Conservation (phyloP, 306 rosid genomes). For the Trifolium fragiferum region DNA sequence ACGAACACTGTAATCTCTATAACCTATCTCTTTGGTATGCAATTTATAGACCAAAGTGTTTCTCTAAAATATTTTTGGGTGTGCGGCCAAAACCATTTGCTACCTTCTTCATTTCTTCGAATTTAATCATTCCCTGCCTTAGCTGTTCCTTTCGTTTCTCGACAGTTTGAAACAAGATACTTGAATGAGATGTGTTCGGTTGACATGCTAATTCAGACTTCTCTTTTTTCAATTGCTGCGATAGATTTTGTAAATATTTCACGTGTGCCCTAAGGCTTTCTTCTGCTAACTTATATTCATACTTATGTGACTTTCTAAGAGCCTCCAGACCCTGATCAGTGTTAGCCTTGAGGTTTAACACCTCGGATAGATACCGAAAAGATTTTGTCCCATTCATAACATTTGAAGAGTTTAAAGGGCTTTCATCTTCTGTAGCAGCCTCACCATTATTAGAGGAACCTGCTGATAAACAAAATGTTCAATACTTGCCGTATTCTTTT, state of each 20-base stretch:
- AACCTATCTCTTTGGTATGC: slow-evolving; percentile 32
- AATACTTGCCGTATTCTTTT: slow-evolving; percentile 12
- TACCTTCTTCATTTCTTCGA: slow-evolving; percentile 65
- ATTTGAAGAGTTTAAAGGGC: slow-evolving; percentile 6
- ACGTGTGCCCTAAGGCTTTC: slow-evolving; percentile 58
- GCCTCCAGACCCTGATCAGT: slow-evolving; percentile 53
- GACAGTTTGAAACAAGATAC: slow-evolving; percentile 44
- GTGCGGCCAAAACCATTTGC: slow-evolving; percentile 70
- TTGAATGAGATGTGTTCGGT: slow-evolving; percentile 41
- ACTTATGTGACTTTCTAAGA: slow-evolving; percentile 61
- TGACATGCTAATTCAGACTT: slow-evolving; percentile 51
- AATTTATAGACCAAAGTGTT: slow-evolving; percentile 58
- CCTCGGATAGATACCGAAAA: slow-evolving; percentile 44
- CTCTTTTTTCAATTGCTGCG: slow-evolving; percentile 65
- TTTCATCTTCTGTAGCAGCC: slow-evolving; percentile 33
- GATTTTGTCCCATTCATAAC: slow-evolving; percentile 15
- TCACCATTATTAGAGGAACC: slow-evolving; percentile 40
- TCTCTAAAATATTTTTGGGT: slow-evolving; percentile 51
- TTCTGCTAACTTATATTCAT: slow-evolving; percentile 62
- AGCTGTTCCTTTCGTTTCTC: slow-evolving; percentile 60
- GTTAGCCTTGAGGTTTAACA: slow-evolving; percentile 52
- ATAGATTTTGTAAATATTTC: slow-evolving; percentile 54
- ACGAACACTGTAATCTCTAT: background rate
- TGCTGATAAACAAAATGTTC: slow-evolving; percentile 36
- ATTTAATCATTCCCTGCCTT: slow-evolving; percentile 52